phyloP scores from a whole-genome alignment of 2,329 filamentous ascomycete species.

The Nakataea oryzae region DNA sequence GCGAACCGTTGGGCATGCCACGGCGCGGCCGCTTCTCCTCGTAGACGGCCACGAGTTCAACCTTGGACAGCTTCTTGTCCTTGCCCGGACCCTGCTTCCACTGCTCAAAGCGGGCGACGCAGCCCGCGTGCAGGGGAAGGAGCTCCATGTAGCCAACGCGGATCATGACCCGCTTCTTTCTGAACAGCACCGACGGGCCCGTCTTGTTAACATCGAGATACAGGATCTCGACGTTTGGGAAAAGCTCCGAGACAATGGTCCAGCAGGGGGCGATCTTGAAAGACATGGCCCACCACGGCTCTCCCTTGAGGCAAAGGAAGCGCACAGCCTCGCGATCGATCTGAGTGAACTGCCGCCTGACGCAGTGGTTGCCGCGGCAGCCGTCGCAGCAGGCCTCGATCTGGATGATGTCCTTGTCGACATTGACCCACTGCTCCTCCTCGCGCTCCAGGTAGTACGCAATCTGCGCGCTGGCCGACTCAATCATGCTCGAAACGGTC shows the following conservation, averaged over 20 bases:
- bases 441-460: neutral
- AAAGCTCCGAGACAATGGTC: neutral
- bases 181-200: neutral
- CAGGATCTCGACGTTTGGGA: slow-evolving; percentile 1
- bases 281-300: neutral
- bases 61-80: neutral
- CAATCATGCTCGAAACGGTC: neutral
- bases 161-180: neutral
- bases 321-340: slow-evolving; percentile 2
- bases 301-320: slow-evolving; percentile 1
- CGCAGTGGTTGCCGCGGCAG: slow-evolving; percentile 2
- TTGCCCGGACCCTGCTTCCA: neutral
- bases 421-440: slow-evolving; percentile 2
- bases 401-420: slow-evolving; percentile 1
- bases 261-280: neutral
- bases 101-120: neutral
- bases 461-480: neutral
- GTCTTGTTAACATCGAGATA: slow-evolving; percentile 2
- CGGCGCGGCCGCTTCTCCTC: neutral
- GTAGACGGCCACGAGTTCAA: slow-evolving; percentile 1
- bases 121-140: neutral
- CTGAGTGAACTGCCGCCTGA: neutral
- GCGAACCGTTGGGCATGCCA: neutral
- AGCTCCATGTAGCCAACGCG: neutral
- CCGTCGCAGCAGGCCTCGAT: slow-evolving; percentile 4